Percentiles rank a stretch among this genome's conserved stretches.
Conservation (phyloP, 805 yeast genomes). For the Zygosaccharomyces gambellarensis region DNA sequence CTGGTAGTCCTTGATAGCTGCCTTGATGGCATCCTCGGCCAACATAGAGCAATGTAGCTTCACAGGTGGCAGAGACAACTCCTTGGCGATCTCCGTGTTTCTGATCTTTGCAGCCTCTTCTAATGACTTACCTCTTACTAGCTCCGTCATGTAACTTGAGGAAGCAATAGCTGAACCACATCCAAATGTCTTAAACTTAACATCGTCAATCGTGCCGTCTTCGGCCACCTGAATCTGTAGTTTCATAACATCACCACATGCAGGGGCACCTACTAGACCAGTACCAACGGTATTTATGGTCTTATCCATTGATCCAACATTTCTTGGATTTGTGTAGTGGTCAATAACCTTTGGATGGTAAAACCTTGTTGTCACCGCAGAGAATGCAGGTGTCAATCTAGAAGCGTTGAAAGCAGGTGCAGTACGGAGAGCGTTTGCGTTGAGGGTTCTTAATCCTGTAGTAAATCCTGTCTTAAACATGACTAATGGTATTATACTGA, state of each 20-base stretch:
- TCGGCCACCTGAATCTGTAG: conserved; percentile 91
- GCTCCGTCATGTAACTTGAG: conserved; percentile 88
- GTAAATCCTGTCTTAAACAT: conserved; percentile 2
- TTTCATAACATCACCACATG: conserved; percentile 99
- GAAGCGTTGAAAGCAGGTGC: not conserved
- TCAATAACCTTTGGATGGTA: conserved; percentile 94
- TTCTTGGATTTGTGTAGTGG: conserved; percentile 94
- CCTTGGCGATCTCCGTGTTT: conserved; percentile 92
- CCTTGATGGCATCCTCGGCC: conserved; percentile 97
- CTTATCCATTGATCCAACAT: conserved; percentile 90
- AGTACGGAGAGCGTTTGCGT: not conserved
- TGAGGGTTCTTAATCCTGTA: not conserved
- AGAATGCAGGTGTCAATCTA: conserved; percentile 3
- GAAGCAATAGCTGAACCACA: conserved; percentile 98
- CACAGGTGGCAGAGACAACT: conserved; percentile 91
- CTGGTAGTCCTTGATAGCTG: conserved; percentile 92
- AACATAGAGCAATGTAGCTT: conserved; percentile 97
- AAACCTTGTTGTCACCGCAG: conserved; percentile 32
- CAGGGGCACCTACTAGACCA: conserved; percentile 98
- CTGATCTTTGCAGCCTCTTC: conserved; percentile 92
- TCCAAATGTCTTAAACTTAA: conserved; percentile 98
- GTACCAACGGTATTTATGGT: conserved; percentile 77
- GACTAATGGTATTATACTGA: not conserved
- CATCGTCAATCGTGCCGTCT: conserved; percentile 86
- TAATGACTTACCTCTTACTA: conserved; percentile 88